phyloP scores from a whole-genome alignment of 306 rosid genomes.

The Quercus variabilis region DNA sequence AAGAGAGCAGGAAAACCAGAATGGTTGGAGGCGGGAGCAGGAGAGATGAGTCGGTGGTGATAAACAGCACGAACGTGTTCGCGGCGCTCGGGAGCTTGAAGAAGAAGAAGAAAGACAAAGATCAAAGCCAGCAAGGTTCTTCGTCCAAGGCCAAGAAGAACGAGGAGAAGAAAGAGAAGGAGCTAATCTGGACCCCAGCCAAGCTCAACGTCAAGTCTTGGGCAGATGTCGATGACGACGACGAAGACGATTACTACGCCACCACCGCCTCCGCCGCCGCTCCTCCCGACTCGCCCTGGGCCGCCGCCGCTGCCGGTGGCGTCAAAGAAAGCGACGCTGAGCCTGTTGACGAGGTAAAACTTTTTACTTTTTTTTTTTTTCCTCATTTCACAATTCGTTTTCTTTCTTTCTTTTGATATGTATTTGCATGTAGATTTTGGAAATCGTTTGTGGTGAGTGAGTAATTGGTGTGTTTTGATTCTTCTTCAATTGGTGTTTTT shows the following conservation, averaged over 20 bases:
- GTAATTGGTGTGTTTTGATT: too few relatives aligned
- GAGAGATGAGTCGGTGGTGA: conserved; percentile 46
- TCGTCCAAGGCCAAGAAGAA: conserved; percentile 10
- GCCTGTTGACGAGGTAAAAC: conserved; percentile 31
- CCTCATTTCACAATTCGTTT: background rate
- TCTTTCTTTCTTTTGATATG: too few relatives aligned
- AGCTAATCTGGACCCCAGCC: conserved; percentile 69
- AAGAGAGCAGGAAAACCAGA: background rate
- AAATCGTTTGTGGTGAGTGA: too few relatives aligned
- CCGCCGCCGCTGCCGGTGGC: background rate
- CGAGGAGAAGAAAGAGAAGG: conserved; percentile 28
- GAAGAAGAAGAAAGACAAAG: conserved; percentile 70
- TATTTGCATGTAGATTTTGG: too few relatives aligned
- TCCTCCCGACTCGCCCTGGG: conserved; percentile 56
- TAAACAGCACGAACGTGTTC: conserved; percentile 60
- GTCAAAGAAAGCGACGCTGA: conserved; percentile 23
- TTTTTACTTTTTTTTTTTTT: background rate
- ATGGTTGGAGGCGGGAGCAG: conserved; percentile 70
- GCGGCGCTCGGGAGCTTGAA: conserved; percentile 73
- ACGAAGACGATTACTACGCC: conserved; percentile 66
- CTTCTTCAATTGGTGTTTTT: too few relatives aligned
- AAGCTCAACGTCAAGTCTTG: conserved; percentile 51
- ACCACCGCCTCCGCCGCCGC: conserved; percentile 32
- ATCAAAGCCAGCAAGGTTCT: conserved; percentile 22
- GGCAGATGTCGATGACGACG: conserved; percentile 82